Evolutionary conservation across 257 asterid genomes (phyloP).

Genomic region (Nicotiana obtusifolia): DNA sequence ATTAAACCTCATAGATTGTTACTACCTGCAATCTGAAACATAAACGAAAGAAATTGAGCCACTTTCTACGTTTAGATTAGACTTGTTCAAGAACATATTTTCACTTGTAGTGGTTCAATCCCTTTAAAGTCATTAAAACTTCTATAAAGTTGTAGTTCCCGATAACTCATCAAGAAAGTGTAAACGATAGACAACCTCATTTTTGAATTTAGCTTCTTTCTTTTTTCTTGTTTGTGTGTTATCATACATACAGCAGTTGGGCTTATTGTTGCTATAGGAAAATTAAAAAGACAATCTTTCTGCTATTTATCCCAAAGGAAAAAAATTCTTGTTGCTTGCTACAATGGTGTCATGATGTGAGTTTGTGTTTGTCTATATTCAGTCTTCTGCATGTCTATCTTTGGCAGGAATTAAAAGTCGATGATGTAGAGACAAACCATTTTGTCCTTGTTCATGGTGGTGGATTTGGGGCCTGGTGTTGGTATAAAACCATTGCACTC

Average conservation of each 20-base stretch:
- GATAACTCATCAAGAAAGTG: background rate
- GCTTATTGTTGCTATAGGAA: background rate
- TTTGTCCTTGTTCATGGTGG: constrained; percentile 99
- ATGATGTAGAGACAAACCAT: constrained; percentile 69
- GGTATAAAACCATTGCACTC: constrained; percentile 96
- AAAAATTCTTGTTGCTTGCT: background rate
- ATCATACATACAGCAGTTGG: background rate
- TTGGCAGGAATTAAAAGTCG: constrained; percentile 67
- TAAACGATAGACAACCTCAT: background rate
- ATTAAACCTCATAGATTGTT: background rate
- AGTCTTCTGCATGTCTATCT: constrained; percentile 11
- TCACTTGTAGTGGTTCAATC: background rate
- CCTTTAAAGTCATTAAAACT: background rate
- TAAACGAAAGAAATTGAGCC: background rate
- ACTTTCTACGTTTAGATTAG: background rate
- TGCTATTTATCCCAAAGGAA: background rate
- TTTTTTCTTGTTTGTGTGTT: background rate
- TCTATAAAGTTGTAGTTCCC: background rate
- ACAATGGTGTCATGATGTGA: background rate
- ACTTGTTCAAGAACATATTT: background rate
- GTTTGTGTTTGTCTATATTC: background rate
- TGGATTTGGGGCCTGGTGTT: constrained; percentile 99
- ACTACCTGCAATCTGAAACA: background rate
- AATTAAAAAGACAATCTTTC: background rate
- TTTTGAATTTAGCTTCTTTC: background rate